Percentiles rank a stretch among this genome's conserved stretches.
Conservation (phyloP, 441 rosid genomes). For the Croton laevigatus region DNA sequence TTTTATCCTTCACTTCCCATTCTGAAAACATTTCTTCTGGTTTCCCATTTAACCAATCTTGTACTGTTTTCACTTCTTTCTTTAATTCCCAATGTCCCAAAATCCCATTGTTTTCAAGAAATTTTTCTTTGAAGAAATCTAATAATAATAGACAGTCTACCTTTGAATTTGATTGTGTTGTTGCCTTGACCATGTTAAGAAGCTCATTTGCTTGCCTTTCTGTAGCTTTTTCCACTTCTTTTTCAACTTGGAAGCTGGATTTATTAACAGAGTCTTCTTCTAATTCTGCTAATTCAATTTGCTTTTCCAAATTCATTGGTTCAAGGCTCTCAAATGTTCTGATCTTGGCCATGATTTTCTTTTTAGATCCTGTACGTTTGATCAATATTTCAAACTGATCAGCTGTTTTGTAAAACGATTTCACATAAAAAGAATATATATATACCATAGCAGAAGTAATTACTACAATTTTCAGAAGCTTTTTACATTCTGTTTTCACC, state of each 20-base stretch:
- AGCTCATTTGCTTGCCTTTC: conserved; percentile 24
- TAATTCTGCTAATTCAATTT: conserved; percentile 29
- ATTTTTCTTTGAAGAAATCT: conserved; percentile 45
- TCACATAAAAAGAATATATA: too few relatives aligned
- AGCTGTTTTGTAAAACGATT: too few relatives aligned
- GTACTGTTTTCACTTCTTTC: conserved; percentile 28
- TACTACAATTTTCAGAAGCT: too few relatives aligned
- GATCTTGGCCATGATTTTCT: conserved; percentile 29
- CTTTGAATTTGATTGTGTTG: conserved; percentile 9
- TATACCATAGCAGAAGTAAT: too few relatives aligned
- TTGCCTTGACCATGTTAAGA: conserved; percentile 21
- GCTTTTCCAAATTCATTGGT: conserved; percentile 47
- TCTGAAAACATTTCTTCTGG: conserved; percentile 42
- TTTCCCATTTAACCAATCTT: conserved; percentile 56
- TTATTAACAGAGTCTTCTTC: conserved; percentile 18
- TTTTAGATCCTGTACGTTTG: conserved; percentile 32
- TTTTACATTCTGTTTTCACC: too few relatives aligned
- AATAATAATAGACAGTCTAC: conserved; percentile 32
- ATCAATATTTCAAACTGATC: not conserved
- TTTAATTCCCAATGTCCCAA: not conserved
- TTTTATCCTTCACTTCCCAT: conserved; percentile 53
- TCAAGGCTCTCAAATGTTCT: conserved; percentile 31
- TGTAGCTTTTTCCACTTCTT: conserved; percentile 17
- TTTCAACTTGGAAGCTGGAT: not conserved
- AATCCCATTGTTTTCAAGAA: conserved; percentile 7